phyloP scores from a whole-genome alignment of 371 early-diverging fungal species.

The Mucor ambiguus region DNA sequence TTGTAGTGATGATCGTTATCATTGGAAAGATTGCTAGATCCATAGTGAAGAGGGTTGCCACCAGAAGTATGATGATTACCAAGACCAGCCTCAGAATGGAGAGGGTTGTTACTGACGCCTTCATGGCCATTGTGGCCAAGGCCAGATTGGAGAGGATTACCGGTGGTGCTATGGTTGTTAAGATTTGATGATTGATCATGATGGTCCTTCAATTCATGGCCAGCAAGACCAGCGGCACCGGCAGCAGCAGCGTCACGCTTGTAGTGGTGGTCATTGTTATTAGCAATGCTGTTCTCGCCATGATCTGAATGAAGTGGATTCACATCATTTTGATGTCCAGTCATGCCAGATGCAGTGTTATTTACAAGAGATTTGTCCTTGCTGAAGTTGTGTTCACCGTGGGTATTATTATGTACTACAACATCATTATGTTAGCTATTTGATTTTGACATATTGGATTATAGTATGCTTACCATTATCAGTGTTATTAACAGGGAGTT shows the following conservation, averaged over 20 bases:
- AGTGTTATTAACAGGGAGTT: background rate
- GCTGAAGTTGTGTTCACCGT: background rate
- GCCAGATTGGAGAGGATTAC: background rate
- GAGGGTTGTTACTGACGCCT: background rate
- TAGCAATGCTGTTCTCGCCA: background rate
- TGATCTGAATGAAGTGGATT: background rate
- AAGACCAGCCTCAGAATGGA: background rate
- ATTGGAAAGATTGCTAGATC: background rate
- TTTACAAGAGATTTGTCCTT: background rate
- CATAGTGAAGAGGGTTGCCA: background rate
- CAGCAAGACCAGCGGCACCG: conserved; percentile 17
- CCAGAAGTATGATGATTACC: background rate
- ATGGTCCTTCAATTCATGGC: conserved; percentile 8
- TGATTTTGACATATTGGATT: background rate
- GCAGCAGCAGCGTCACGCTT: conserved; percentile 13
- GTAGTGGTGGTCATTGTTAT: background rate
- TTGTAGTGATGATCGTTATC: background rate
- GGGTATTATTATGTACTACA: background rate
- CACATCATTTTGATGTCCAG: background rate
- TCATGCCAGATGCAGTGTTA: background rate
- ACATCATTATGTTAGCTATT: background rate
- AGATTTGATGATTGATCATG: background rate
- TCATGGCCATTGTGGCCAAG: background rate
- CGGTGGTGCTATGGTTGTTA: background rate
- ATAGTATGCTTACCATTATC: background rate